Base-by-base conservation (phyloP, 108 stramenopile species). In the Mayamaea pseudoterrestris region DNA sequence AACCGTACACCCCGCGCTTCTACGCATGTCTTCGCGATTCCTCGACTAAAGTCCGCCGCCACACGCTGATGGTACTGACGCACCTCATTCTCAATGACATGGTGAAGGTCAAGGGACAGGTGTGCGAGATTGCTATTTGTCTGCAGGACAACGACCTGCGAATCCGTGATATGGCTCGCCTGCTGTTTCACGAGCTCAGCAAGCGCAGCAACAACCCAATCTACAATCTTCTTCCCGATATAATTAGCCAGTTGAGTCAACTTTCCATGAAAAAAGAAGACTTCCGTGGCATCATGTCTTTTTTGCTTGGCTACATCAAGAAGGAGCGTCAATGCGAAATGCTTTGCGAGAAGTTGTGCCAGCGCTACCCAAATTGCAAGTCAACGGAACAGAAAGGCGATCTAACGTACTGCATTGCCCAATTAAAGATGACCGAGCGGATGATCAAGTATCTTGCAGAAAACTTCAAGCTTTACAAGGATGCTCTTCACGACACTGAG, bases 201-300 rank as follows among this genome's bases (percentile, higher is more conserved):
- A 88, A 93, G 66, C 61, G 93, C 17, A 81, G 79, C 34, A 87
- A 92, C 61, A 93, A 90, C 57, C 98, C 96, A 12, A 74, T 99
- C 41, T 99, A 97, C 92, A 99, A 99, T 61, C 66, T 99, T 26
- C 66, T 99, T 5, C 96, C 96, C 18, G 98, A 99, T 60, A 94
- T 96, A 55, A 69, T 99, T 29, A 82, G 90, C 66, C 83, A 83
- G 35, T 66, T 99, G 25, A 92, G 92, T 52, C 60, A 70, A 26
- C 35, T 68, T 1, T 53, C 58, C 27, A 63, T 87, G 20, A 40
- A 35, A 48, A 71, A 69, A 47, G 83, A 80, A 30, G 80, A 73
- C 44, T 96, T 98, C 68, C 71, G 83, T 27, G 55, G 51, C 40
- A 93, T 91, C 37, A 90, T 94, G 75, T 52, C 72, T 18, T 99